Evolutionary conservation across 495 filamentous ascomycete species (phyloP).

Genomic region (Baudoinia panamericana): DNA sequence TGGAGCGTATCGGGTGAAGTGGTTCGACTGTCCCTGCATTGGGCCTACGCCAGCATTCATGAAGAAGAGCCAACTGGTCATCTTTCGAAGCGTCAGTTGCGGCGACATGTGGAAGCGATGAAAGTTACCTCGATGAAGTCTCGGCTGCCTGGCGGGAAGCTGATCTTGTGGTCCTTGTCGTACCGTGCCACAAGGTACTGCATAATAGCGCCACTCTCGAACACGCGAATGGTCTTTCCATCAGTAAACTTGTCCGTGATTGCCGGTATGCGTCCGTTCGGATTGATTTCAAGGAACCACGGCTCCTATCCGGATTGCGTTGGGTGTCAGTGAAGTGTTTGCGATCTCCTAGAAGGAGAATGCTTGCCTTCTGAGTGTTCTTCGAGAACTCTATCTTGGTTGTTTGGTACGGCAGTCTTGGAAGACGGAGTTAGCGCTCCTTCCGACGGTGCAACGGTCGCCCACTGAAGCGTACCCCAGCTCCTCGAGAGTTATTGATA

Average conservation of each 20-base stretch:
- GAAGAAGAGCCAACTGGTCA: constrained; percentile 62
- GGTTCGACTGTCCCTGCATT: constrained; percentile 90
- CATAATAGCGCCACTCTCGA: constrained; percentile 77
- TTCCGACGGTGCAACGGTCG: neutral
- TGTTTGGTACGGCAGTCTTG: constrained; percentile 39
- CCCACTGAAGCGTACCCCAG: constrained; percentile 38
- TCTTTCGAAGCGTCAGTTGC: constrained; percentile 13
- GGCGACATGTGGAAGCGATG: neutral
- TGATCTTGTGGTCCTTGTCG: constrained; percentile 72
- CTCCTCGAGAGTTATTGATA: constrained; percentile 84
- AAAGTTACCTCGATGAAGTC: constrained; percentile 52
- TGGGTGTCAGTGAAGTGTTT: neutral
- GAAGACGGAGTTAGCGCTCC: neutral
- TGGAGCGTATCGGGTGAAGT: constrained; percentile 76
- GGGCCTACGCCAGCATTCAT: constrained; percentile 67
- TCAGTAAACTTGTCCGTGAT: constrained; percentile 57
- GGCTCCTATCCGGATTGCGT: no score
- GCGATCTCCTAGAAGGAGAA: neutral
- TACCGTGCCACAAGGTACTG: constrained; percentile 74
- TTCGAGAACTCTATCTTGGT: constrained; percentile 57
- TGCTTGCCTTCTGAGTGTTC: constrained; percentile 51
- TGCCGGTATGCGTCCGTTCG: constrained; percentile 91
- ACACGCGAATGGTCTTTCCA: constrained; percentile 60
- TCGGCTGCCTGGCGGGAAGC: constrained; percentile 57
- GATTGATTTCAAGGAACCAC: constrained; percentile 87